Base-by-base conservation (phyloP, 176 grass and related monocot genomes). In the Musa acuminata region DNA sequence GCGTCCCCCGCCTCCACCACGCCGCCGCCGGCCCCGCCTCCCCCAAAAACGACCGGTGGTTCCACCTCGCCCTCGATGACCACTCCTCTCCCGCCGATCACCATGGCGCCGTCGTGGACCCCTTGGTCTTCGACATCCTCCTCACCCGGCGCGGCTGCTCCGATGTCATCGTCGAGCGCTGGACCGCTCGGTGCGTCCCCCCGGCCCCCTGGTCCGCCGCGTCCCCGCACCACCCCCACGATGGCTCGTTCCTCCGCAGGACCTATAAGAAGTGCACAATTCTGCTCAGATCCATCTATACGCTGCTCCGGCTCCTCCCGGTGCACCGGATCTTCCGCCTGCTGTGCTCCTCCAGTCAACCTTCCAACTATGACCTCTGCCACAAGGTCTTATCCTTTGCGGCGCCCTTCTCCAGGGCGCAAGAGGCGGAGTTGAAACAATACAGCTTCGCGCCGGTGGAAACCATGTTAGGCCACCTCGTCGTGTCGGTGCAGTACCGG, bases 361-460 rank as follows among this genome's bases (percentile, higher is more conserved):
- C 95, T 10, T 94, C 94, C 78, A 98, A 98, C 77, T 93, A 98
- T 73, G 95, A 98, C 69, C 79, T 98, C 74, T 79, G 64, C 53
- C 84, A 94, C 80, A 79, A 84, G 50, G 78, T 89, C 25, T 68
- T 83, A 25, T 84, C 88, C 72, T 93, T 94, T 69, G 82, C 78
- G 20, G 86, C 57, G 80, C 95, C 90, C 2, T 93, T 98, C 83
- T 87, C 90, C 8, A 88, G 95, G 26, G 74, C 22, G 43, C 70
- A 98, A 59, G 95, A 91, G 78, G 72, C 84, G 2, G 84, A 79
- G 26, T 85, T 98, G 74, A 71, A 83, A 53, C 55, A 69, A 71
- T 59, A 79, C 76, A 64, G 69, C 76, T 98, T 98, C 73, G 53
- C 78, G 8, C 86, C 82, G 4, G 95, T 98, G 22, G 88, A 91